Base-by-base conservation (phyloP, 2,329 filamentous ascomycete genomes). In the Hymenoscyphus salicellus region DNA sequence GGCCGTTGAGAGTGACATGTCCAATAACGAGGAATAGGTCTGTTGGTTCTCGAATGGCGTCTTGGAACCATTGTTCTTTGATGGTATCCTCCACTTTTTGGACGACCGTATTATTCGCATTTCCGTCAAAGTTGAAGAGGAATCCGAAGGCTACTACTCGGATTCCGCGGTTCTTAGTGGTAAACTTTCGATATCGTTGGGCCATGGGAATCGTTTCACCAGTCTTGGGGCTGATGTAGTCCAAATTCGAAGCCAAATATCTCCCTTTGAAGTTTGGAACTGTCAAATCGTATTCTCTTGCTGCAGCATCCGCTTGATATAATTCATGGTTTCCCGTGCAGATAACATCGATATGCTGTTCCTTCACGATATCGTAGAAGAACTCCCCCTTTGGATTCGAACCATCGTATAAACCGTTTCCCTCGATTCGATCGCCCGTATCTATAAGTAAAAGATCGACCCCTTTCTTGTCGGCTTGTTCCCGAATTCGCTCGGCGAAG, bases 251-350 rank as follows among this genome's bases (percentile, higher is more conserved):
- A 11, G 94, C 91, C 23, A 98, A 80, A 71, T 98, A 98, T 65
- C 84, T 88, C 43, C 87, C 85, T 63, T 85, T 85, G 78, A 92
- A 98, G 74, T 92, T 90, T 1, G 92, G 92, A 0, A 97, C 90
- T 0, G 92, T 97, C 62, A 86, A 85, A 63, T 87, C 82, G 74
- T 90, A 91, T 75, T 98, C 95, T 66, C 88, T 84, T 61, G 90
- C 85, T 23, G 92, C 90, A 0, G 93, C 91, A 67, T 89, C 88
- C 63, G 84, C 80, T 71, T 92, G 86, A 81, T 99, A 99, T 14
- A 99, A 84, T 79, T 99, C 95, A 79, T 99, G 95, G 73, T 99
- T 99, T 59, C 95, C 95, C 0, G 89, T 89, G 71, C 88, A 94
- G 58, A 98, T 83, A 30, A 97, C 79, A 75, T 98, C 94, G 70